Evolutionary conservation across 306 rosid genomes (phyloP).

Genomic region (Hippophae gyantsensis): DNA sequence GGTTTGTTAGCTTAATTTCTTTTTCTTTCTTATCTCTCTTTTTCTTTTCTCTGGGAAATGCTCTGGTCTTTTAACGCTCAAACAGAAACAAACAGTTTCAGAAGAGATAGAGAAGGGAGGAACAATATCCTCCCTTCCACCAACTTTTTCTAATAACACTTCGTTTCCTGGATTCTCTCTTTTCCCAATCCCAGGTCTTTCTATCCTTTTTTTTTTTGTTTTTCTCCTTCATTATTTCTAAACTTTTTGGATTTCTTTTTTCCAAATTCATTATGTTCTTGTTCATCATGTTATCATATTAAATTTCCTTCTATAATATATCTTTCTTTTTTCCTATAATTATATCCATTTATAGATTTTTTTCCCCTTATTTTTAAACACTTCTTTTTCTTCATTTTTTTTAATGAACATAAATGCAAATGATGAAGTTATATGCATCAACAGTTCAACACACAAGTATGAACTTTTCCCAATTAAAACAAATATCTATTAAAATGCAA

Average conservation of each 20-base stretch:
- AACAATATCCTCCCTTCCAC: constrained; percentile 8
- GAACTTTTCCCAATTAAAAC: too few relatives aligned
- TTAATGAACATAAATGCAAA: too few relatives aligned
- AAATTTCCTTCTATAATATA: too few relatives aligned
- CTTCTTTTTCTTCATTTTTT: too few relatives aligned
- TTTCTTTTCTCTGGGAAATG: constrained; percentile 7
- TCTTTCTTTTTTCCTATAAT: too few relatives aligned
- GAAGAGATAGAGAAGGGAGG: neutral
- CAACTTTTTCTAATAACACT: constrained; percentile 6
- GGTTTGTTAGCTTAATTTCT: neutral
- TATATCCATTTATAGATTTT: too few relatives aligned
- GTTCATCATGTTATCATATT: neutral
- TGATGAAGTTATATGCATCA: too few relatives aligned
- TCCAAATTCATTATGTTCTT: neutral
- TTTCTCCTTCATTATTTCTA: neutral
- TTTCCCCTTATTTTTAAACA: too few relatives aligned
- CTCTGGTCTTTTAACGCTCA: neutral
- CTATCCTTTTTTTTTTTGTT: neutral
- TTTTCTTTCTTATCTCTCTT: neutral
- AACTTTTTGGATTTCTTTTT: neutral
- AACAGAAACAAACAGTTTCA: neutral
- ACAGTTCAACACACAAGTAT: too few relatives aligned
- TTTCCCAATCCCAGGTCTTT: neutral
- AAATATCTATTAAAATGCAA: too few relatives aligned
- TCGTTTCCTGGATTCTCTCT: neutral